These are phyloP conservation scores for Colletotrichum tamarilloi DNA, from an alignment of 2,329 filamentous ascomycete genomes.

Conservation along the genomic window DNA sequence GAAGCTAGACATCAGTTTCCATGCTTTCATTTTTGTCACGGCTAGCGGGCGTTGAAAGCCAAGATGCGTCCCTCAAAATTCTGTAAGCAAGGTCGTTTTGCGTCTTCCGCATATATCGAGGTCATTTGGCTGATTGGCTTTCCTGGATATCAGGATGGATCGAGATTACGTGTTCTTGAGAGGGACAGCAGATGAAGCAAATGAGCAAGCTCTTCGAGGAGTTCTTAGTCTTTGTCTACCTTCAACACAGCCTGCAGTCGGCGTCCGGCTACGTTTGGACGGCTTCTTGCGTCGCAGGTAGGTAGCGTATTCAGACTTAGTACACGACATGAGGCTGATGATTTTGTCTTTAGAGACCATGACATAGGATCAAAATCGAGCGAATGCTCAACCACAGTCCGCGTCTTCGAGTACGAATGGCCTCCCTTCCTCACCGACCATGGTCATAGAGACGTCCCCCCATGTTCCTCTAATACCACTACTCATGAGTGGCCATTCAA, in stretches of 20 bases:
- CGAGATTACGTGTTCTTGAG: conserved; percentile 12
- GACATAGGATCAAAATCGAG: background rate
- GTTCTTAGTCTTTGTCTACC: conserved; percentile 1
- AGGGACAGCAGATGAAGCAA: background rate
- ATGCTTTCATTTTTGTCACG: conserved; percentile 10
- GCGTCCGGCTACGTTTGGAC: background rate
- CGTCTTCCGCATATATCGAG: too few species aligned
- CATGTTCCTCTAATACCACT: too few species aligned
- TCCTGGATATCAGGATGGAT: background rate
- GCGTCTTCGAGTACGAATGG: conserved; percentile 7
- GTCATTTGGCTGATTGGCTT: background rate
- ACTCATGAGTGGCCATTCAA: conserved; percentile 24
- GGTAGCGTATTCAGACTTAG: background rate
- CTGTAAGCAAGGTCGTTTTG: background rate
- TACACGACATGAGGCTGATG: background rate
- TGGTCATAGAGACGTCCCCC: background rate
- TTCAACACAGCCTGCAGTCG: background rate
- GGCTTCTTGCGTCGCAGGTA: conserved; percentile 15
- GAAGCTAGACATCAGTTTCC: background rate
- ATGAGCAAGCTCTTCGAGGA: background rate
- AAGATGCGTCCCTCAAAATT: conserved; percentile 3
- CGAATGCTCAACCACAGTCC: background rate
- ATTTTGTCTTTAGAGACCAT: background rate
- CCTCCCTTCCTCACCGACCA: conserved; percentile 12
- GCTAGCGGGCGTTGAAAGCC: background rate